These are phyloP conservation scores for Taphrina populina DNA, from an alignment of 1,139 yeast genomes.

Conservation along the genomic window DNA sequence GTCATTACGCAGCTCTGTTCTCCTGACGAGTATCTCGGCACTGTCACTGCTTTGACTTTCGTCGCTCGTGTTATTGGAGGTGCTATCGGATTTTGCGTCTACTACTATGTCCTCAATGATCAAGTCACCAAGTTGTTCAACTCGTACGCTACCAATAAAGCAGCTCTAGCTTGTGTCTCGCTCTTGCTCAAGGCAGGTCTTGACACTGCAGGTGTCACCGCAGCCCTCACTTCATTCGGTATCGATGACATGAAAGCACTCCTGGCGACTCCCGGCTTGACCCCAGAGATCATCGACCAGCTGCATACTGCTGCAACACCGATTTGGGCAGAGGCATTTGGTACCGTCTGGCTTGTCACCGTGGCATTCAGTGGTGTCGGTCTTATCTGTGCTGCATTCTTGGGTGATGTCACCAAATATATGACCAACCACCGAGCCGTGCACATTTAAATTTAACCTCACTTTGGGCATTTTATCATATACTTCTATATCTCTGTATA, in stretches of 20 bases:
- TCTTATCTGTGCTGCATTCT: slow-evolving; percentile 26
- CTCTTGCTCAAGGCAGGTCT: slow-evolving; percentile 5
- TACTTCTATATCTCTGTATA: too few species aligned
- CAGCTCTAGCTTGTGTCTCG: slow-evolving; percentile 8
- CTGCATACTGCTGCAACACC: slow-evolving; percentile 15
- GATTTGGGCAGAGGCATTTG: slow-evolving; percentile 25
- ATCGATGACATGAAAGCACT: slow-evolving; percentile 16
- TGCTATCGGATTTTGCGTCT: slow-evolving; percentile 28
- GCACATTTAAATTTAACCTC: slow-evolving; percentile 3
- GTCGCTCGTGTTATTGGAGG: slow-evolving; percentile 31
- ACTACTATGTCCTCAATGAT: slow-evolving; percentile 28
- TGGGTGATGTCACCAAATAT: slow-evolving; percentile 30
- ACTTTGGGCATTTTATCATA: too few species aligned
- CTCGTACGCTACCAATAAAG: slow-evolving; percentile 2
- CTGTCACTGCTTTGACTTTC: slow-evolving; percentile 26
- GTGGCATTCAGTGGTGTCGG: slow-evolving; percentile 30
- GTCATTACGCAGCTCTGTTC: slow-evolving; percentile 31
- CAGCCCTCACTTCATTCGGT: slow-evolving; percentile 12
- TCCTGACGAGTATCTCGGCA: slow-evolving; percentile 28
- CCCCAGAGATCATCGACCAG: slow-evolving; percentile 10
- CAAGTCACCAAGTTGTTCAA: slow-evolving; percentile 5
- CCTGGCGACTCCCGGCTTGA: slow-evolving; percentile 4
- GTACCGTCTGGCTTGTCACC: slow-evolving; percentile 25
- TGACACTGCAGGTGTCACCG: not conserved
- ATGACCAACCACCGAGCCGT: slow-evolving; percentile 34